Conservation (phyloP, 495 filamentous ascomycete species). For the Aspergillus asperescens region DNA sequence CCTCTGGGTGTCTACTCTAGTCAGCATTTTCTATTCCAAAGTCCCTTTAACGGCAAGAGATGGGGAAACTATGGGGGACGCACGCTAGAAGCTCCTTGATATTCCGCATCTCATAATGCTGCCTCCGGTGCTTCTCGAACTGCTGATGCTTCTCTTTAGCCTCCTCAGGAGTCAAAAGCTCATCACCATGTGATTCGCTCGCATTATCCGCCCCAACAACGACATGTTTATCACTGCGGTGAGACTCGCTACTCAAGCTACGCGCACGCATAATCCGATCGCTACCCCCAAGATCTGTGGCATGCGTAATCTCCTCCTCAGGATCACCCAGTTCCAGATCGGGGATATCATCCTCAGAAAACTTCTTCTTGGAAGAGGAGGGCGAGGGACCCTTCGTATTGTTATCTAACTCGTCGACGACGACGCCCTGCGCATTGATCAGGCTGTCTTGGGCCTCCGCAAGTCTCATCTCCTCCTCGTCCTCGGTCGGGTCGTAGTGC, state of each 20-base stretch:
- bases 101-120: slow-evolving; percentile 97
- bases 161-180: slow-evolving; percentile 62
- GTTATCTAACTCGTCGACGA: slow-evolving; percentile 72
- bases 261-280: slow-evolving; percentile 45
- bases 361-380: slow-evolving; percentile 25
- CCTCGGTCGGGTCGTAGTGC: slow-evolving; percentile 83
- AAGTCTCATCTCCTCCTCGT: slow-evolving; percentile 63
- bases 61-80: slow-evolving; percentile 21
- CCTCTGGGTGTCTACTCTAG: slow-evolving; percentile 40
- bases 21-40: no score
- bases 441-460: slow-evolving; percentile 36
- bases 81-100: slow-evolving; percentile 84
- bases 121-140: slow-evolving; percentile 88
- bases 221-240: slow-evolving; percentile 63
- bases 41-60: not conserved
- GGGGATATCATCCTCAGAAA: slow-evolving; percentile 75
- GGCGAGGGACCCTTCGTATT: slow-evolving; percentile 18
- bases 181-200: slow-evolving; percentile 49
- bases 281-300: slow-evolving; percentile 11
- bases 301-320: slow-evolving; percentile 54
- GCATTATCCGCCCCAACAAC: slow-evolving; percentile 65
- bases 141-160: slow-evolving; percentile 81
- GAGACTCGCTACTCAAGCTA: slow-evolving; percentile 45
- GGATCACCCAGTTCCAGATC: slow-evolving; percentile 92
- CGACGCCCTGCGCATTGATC: slow-evolving; percentile 52